Evolutionary conservation across 1,284 basidiomycete genomes (phyloP), one percentile per base, ranked within the genome.

Genomic region (Trametes hirsuta): DNA sequence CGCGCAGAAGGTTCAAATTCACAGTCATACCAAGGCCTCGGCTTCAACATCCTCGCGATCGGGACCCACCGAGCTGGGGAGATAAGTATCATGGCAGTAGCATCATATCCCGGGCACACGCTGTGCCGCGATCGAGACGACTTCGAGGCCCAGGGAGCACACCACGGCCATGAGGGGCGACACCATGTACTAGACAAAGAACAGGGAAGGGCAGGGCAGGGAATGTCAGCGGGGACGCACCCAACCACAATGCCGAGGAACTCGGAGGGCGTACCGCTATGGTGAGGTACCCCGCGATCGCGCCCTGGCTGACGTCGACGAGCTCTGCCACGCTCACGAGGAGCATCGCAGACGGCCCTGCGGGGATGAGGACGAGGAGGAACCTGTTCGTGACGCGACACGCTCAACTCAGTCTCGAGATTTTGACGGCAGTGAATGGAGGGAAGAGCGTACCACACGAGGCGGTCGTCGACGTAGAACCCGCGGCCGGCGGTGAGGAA

Each of bases 331-430:
- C 64, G 61, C 65, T 75, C 9, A 70, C 68, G 15, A 75, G 69
- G 21, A 75, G 57, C 73, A 75, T 72, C 9, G 73, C 73, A 10
- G 72, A 71, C 11, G 72, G 73, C 0, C 72, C 72, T 1, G 69
- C 59, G 6, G 73, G 73, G 34, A 74, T 69, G 9, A 74, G 60
- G 15, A 74, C 61, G 36, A 74, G 67, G 21, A 75, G 55, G 64
- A 75, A 74, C 73, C 72, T 74, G 47, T 3, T 2, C 22, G 1
- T 14, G 9, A 24, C 22, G 5, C 44, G 22, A 11, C 11, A 1
- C 10, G 44, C 5, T 30, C 30, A 30, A 8, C 30, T 30, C 30
- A 4, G 8, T 30, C 30, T 24, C 10, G 18, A 21, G 5, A 46
- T 25, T 11, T 8, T 25, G 2, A 4, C 22, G 5, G 44, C 14